A percentile compares a stretch with the other conserved stretches of the same genome.
These are phyloP conservation scores for Asterochloris sp. DNA, from an alignment of 139 green algal species.

Conservation along the genomic window DNA sequence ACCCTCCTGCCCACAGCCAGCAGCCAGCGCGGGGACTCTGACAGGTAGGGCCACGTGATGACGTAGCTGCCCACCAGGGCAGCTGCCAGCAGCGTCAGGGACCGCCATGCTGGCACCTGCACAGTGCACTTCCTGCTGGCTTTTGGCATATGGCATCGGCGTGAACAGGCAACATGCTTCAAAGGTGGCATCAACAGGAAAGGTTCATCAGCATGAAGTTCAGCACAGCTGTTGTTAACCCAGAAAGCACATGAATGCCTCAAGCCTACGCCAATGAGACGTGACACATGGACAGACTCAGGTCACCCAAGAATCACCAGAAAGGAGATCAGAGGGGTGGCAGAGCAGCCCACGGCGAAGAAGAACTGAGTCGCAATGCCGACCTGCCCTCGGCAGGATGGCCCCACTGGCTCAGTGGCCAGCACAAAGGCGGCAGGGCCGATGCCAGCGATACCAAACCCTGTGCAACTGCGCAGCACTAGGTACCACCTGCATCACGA, in stretches of 20 bases:
- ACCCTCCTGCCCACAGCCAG: slow-evolving; percentile 45
- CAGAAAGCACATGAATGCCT: neutral
- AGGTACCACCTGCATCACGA: slow-evolving; percentile 37
- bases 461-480: slow-evolving; percentile 42
- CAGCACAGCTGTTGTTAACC: neutral
- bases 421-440: slow-evolving; percentile 45
- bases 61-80: slow-evolving; percentile 26
- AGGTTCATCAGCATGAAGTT: neutral
- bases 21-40: slow-evolving; percentile 61
- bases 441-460: slow-evolving; percentile 45
- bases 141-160: neutral
- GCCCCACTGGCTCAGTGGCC: slow-evolving; percentile 47
- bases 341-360: slow-evolving; percentile 26
- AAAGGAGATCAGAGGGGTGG: slow-evolving; percentile 43
- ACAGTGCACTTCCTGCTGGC: neutral
- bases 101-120: slow-evolving; percentile 32
- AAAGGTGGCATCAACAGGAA: neutral
- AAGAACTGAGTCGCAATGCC: slow-evolving; percentile 29
- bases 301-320: slow-evolving; percentile 13
- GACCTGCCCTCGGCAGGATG: slow-evolving; percentile 38
- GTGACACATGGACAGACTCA: too few relatives aligned
- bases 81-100: slow-evolving; percentile 34
- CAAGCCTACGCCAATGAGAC: neutral
- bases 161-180: too few relatives aligned
- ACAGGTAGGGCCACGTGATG: slow-evolving; percentile 32